phyloP scores from a whole-genome alignment of 805 yeast species.

The Candida berthetii region DNA sequence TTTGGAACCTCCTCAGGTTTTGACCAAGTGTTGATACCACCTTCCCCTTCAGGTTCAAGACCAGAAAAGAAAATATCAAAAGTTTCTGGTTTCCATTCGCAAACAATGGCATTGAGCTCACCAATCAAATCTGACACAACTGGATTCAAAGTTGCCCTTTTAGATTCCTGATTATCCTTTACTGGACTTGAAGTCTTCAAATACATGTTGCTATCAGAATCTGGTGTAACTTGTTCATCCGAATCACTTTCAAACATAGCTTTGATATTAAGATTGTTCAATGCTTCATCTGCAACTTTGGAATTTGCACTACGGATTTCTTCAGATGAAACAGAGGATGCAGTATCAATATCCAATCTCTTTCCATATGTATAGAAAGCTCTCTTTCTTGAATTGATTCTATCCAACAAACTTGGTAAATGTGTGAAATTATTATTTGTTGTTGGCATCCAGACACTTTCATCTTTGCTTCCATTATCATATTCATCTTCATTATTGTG shows the following conservation, averaged over 20 bases:
- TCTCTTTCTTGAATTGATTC: slow-evolving; percentile 20
- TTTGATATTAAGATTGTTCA: too few species aligned
- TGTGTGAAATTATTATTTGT: slow-evolving; percentile 32
- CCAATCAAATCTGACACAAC: too few species aligned
- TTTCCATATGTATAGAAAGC: slow-evolving; percentile 23
- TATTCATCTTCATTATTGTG: background rate
- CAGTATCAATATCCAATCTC: slow-evolving; percentile 7
- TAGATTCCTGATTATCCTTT: too few species aligned
- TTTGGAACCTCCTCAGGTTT: slow-evolving; percentile 43
- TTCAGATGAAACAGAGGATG: slow-evolving; percentile 6
- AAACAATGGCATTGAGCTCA: slow-evolving; percentile 34
- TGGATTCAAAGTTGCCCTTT: too few species aligned
- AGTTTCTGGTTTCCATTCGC: slow-evolving; percentile 57
- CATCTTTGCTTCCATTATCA: slow-evolving; percentile 2
- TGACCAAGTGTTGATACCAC: slow-evolving; percentile 52
- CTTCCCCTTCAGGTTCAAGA: slow-evolving; percentile 35
- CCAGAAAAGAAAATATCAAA: slow-evolving; percentile 49
- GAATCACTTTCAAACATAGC: background rate
- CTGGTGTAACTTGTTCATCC: background rate
- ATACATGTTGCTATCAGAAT: background rate
- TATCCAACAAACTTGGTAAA: slow-evolving; percentile 31
- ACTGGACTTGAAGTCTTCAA: background rate
- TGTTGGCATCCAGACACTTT: slow-evolving; percentile 37
- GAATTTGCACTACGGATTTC: slow-evolving; percentile 3
- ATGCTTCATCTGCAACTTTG: too few species aligned